Evolutionary conservation across 2,329 filamentous ascomycete genomes (phyloP), one percentile per base, ranked within the genome.

Genomic region (Cladosporium sphaerospermum): DNA sequence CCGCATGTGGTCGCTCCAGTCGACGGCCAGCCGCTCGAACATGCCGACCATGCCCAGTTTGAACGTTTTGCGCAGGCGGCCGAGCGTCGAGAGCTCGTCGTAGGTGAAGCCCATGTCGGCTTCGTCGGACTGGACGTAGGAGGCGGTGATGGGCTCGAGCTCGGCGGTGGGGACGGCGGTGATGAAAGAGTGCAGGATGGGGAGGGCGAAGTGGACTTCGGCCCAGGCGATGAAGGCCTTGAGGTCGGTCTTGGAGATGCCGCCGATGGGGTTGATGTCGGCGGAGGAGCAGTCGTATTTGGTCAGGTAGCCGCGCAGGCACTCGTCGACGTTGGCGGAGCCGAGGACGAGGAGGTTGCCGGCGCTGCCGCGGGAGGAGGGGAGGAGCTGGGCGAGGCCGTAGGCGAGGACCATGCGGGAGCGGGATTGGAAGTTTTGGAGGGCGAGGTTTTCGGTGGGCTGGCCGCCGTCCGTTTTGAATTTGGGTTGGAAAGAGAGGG

Each of bases 151-250:
- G 7, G 86, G 86, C 60, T 86, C 80, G 64, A 77, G 69, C 55
- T 77, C 74, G 9, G 73, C 73, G 0, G 74, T 77, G 3, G 73
- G 74, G 0, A 71, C 70, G 5, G 73, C 85, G 10, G 75, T 73
- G 37, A 90, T 68, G 70, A 90, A 91, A 9, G 81, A 76, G 9
- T 80, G 68, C 1, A 89, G 76, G 50, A 86, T 80, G 0, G 84
- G 83, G 1, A 91, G 69, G 4, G 78, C 67, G 62, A 86, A 89
- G 34, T 76, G 71, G 14, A 66, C 71, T 49, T 74, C 68, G 2
- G 83, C 79, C 76, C 81, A 89, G n/a, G 71, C 72, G 55, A 89
- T 86, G 70, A 91, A 89, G 9, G 77, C 70, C 66, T 86, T 88
- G 1, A 89, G 72, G 60, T 90, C 86, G 2, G 75, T 81, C 67